Conservation (phyloP, 768 basidiomycete genomes). For the Paxillus involutus region DNA sequence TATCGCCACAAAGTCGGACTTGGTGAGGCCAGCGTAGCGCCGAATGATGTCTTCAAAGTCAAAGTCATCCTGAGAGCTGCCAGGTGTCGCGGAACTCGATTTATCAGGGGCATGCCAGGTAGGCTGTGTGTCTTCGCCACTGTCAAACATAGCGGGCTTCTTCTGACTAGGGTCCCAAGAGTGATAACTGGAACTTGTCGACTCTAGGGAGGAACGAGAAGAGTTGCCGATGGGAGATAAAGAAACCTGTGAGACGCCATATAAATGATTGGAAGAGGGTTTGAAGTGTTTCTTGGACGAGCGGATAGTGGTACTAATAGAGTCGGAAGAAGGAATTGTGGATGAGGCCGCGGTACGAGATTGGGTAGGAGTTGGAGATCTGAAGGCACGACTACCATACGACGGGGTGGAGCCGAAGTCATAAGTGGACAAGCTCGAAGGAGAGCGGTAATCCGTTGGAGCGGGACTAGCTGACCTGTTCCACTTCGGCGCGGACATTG, state of each 20-base stretch:
- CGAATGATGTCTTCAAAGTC: conserved; percentile 69
- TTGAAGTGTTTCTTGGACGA: conserved; percentile 53
- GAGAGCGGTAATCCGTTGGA: conserved; percentile 38
- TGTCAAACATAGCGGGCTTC: conserved; percentile 51
- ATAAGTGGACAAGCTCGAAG: conserved; percentile 48
- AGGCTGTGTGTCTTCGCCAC: conserved; percentile 45
- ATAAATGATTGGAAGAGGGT: conserved; percentile 51
- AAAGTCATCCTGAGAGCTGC: conserved; percentile 51
- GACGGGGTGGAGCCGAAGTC: conserved; percentile 50
- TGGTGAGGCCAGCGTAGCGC: conserved; percentile 66
- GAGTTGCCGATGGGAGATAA: conserved; percentile 72
- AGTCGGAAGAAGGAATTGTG: conserved; percentile 33
- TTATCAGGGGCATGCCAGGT: conserved; percentile 70
- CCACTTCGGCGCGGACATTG: conserved; percentile 18
- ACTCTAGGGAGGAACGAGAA: conserved; percentile 78
- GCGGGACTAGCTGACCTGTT: conserved; percentile 31
- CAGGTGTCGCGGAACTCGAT: conserved; percentile 47
- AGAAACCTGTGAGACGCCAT: conserved; percentile 55
- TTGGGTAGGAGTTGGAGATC: conserved; percentile 73
- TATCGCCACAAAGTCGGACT: conserved; percentile 66
- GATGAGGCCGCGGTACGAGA: conserved; percentile 54
- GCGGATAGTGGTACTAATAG: conserved; percentile 43
- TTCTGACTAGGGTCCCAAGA: conserved; percentile 66
- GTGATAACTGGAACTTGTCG: conserved; percentile 83
- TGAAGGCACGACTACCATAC: conserved; percentile 38